Conservation (phyloP, 768 basidiomycete genomes). For the Kwoniella shandongensis region DNA sequence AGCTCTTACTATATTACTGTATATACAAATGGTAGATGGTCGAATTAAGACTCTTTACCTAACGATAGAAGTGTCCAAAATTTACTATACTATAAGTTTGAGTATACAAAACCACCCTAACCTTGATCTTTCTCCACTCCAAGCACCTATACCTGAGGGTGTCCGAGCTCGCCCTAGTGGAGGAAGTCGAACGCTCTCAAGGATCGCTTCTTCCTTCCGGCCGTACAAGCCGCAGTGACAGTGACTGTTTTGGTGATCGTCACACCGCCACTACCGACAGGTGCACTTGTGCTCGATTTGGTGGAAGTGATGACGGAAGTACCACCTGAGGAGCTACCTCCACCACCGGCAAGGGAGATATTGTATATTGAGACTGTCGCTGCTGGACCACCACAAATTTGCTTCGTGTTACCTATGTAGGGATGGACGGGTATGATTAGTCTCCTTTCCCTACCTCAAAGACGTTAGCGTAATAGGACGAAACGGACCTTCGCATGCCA, state of each 20-base stretch:
- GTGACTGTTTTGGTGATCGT: conserved; percentile 26
- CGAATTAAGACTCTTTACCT: background rate
- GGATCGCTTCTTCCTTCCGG: background rate
- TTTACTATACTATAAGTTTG: no score
- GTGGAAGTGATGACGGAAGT: conserved; percentile 1
- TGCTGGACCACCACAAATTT: conserved; percentile 17
- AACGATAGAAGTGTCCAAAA: no score
- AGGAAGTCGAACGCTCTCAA: background rate
- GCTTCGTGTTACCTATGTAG: conserved; percentile 13
- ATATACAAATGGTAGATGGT: background rate
- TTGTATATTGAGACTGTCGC: conserved; percentile 14
- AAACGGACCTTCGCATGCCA: conserved; percentile 14
- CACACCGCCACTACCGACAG: conserved; percentile 13
- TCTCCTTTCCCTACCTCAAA: no score
- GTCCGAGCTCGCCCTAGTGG: no score
- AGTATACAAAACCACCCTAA: no score
- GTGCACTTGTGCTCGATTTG: conserved; percentile 5
- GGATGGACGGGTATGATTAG: no score
- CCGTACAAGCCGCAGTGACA: conserved; percentile 11
- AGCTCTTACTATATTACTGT: background rate
- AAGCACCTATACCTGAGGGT: no score
- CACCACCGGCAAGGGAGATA: conserved; percentile 9
- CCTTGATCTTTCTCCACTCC: no score
- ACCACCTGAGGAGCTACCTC: conserved; percentile 2
- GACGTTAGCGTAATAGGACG: no score